Base-by-base conservation (phyloP, 495 filamentous ascomycete species). In the Articulospora tetracladia region DNA sequence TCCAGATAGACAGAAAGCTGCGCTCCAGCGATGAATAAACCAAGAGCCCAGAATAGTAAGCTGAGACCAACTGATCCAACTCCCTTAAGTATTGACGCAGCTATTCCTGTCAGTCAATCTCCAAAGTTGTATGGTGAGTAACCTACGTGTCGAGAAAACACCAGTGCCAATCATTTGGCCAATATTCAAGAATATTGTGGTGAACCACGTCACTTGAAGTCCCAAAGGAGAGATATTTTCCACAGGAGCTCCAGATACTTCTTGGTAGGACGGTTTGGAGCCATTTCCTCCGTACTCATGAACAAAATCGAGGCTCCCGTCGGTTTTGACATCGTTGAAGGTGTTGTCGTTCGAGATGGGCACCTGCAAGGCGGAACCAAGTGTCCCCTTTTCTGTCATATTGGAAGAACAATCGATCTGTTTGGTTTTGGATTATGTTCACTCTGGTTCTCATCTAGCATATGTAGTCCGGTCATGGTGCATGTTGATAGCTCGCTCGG, bases 81-180 rank as follows among this genome's bases (percentile, higher is more conserved):
- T 0, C 78, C 78, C 19, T 64, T 70, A 10, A 87, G 73, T 27
- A 87, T 80, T 2, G 79, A 73, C 13, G 80, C 75, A 7, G 83
- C 83, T 85, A 50, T 49, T 27, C 2, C 25, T 22, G 25, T 24
- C 47, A 25, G 47, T 17, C 3, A 10, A 27, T 50, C 3, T 11
- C 11, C 7, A 56, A 34, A 25, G 20, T 36, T 2, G 30, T n/a
- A 62, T 11, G 25, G 13, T 70, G 74, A 47, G 12, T n/a, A 44
- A 54, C 82, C 64, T 53, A 85, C 83, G 84, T 7, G 84, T 86
- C 19, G 83, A 84, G 68, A 83, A 88, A 2, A 88, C 77, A 13
- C 85, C 84, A 0, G 84, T 87, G 0, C 85, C 85, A 56, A 88
- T 78, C 83, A 87, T 88, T 66, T 82, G 79, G 60, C 79, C 83